A percentile compares a stretch with the other conserved stretches of the same genome.
These are phyloP conservation scores for Smittium culicis DNA, from an alignment of 371 early-diverging fungal species.

Conservation along the genomic window DNA sequence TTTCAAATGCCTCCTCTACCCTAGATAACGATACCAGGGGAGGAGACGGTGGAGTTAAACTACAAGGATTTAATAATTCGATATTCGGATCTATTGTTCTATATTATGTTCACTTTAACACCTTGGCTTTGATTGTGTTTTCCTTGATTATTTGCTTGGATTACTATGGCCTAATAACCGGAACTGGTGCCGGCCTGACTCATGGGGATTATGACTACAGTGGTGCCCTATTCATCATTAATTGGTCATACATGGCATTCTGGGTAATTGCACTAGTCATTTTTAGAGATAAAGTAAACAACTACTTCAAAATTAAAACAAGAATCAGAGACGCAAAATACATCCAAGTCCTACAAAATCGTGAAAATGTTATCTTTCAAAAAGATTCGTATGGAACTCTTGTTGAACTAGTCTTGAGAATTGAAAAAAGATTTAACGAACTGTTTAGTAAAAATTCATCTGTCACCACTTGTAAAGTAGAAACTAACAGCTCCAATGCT, in stretches of 20 bases:
- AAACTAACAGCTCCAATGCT: conserved; percentile 31
- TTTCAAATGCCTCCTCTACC: background rate
- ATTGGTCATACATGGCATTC: conserved; percentile 20
- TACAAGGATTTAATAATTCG: conserved; percentile 16
- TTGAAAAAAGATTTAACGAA: conserved; percentile 8
- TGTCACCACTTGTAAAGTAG: conserved; percentile 29
- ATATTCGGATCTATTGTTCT: conserved; percentile 19
- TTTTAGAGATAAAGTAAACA: conserved; percentile 18
- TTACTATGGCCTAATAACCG: conserved; percentile 20
- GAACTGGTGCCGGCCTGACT: conserved; percentile 11
- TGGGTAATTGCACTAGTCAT: conserved; percentile 16
- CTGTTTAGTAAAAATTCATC: conserved; percentile 19
- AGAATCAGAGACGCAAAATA: conserved; percentile 15
- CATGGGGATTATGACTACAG: conserved; percentile 20
- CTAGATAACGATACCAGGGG: background rate
- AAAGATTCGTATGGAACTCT: conserved; percentile 31
- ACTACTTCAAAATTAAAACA: conserved; percentile 23
- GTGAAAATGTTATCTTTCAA: conserved; percentile 34
- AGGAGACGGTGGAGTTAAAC: conserved; percentile 9
- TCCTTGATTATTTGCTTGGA: conserved; percentile 18
- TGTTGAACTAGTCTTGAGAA: conserved; percentile 13
- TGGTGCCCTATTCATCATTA: conserved; percentile 18
- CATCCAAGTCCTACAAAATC: conserved; percentile 39
- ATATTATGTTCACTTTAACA: conserved; percentile 15
- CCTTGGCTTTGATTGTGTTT: conserved; percentile 13